Percentiles rank a stretch among this genome's conserved stretches.
Conservation (phyloP, 371 early-diverging fungal species). For the Sporodiniella umbellata region DNA sequence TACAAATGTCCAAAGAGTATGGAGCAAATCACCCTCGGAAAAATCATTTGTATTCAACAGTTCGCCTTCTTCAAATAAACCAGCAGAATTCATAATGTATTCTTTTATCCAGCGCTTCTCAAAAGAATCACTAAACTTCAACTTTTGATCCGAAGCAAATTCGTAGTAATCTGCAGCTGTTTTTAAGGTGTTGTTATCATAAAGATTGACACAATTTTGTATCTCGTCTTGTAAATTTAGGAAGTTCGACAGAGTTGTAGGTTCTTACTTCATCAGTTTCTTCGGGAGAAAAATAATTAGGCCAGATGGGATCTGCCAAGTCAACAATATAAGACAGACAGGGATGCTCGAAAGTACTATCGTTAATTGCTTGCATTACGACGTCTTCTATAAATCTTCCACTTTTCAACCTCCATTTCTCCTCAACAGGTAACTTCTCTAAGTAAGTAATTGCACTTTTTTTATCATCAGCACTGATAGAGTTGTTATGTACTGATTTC, state of each 20-base stretch:
- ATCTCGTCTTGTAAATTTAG: conserved; percentile 7
- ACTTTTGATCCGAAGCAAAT: conserved; percentile 6
- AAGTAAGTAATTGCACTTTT: conserved; percentile 3
- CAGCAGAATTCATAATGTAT: not conserved
- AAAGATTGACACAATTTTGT: conserved; percentile 4
- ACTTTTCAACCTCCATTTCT: conserved; percentile 10
- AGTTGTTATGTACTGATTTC: conserved; percentile 2
- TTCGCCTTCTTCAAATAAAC: conserved; percentile 7
- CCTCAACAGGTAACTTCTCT: not conserved
- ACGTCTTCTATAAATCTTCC: conserved; percentile 7
- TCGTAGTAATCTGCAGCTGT: conserved; percentile 7
- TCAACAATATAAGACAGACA: conserved; percentile 10
- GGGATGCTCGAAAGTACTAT: conserved; percentile 6
- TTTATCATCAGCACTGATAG: conserved; percentile 1
- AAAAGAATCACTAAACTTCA: conserved; percentile 5
- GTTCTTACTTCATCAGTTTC: conserved; percentile 10
- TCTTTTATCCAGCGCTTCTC: conserved; percentile 6
- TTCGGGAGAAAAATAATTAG: conserved; percentile 8
- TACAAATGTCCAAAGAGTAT: conserved; percentile 8
- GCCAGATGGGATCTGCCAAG: conserved; percentile 7
- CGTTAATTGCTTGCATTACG: conserved; percentile 2
- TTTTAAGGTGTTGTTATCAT: conserved; percentile 2
- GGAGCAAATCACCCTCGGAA: conserved; percentile 11
- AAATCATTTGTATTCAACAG: conserved; percentile 4
- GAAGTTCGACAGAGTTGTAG: conserved; percentile 5